Evolutionary conservation across 768 basidiomycete species (phyloP).

Genomic region (Phlebiopsis gigantea): DNA sequence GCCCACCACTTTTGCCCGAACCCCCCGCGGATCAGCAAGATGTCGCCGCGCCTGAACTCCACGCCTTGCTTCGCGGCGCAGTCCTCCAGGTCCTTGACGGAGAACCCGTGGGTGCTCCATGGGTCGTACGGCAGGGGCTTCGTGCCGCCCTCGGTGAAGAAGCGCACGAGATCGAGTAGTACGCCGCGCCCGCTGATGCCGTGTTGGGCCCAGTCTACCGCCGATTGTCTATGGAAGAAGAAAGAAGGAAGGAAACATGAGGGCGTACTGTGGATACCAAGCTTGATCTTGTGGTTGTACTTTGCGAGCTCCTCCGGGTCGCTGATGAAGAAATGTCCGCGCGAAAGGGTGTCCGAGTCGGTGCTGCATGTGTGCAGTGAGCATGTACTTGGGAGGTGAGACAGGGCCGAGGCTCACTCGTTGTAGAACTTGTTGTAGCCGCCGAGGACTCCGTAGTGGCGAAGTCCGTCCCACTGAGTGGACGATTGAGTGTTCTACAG

Average conservation of each 20-base stretch:
- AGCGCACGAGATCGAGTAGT: slow-evolving; percentile 56
- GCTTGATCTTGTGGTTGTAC: slow-evolving; percentile 33
- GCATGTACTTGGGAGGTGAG: too few relatives aligned
- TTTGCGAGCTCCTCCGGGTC: slow-evolving; percentile 46
- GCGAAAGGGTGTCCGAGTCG: slow-evolving; percentile 35
- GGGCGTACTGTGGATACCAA: slow-evolving; percentile 62
- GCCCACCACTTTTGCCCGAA: slow-evolving; percentile 54
- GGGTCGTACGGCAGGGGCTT: slow-evolving; percentile 54
- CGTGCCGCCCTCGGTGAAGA: slow-evolving; percentile 34
- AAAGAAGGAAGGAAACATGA: neutral
- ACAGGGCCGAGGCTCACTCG: slow-evolving; percentile 44
- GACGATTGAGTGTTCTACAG: slow-evolving; percentile 76
- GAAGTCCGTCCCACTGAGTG: slow-evolving; percentile 65
- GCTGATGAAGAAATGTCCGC: slow-evolving; percentile 41
- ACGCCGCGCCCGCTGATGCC: slow-evolving; percentile 69
- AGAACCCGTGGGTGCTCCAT: slow-evolving; percentile 50
- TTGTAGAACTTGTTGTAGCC: slow-evolving; percentile 58
- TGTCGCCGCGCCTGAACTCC: slow-evolving; percentile 52
- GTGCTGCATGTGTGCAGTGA: slow-evolving; percentile 28
- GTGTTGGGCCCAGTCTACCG: slow-evolving; percentile 62
- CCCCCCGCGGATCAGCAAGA: slow-evolving; percentile 55
- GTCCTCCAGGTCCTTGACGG: slow-evolving; percentile 49
- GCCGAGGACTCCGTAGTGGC: slow-evolving; percentile 45
- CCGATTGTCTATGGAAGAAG: neutral
- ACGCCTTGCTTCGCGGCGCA: slow-evolving; percentile 57